phyloP scores from a whole-genome alignment of 345 rosid species.

The Syzygium aqueum region DNA sequence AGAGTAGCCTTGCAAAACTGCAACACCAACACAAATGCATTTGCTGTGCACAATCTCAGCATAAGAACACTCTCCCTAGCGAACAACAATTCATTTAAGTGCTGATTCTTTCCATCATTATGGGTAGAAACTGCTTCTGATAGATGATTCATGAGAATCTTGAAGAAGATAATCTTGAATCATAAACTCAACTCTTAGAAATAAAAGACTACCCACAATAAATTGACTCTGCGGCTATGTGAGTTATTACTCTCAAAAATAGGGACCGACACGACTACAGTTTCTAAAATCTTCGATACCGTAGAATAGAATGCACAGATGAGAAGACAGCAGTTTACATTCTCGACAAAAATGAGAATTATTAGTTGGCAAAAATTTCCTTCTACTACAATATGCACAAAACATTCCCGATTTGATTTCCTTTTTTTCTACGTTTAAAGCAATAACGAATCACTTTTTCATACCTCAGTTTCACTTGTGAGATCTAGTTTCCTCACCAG shows the following conservation, averaged over 20 bases:
- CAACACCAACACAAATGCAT: not conserved
- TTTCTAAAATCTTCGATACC: not conserved
- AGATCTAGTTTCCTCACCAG: slow-evolving; percentile 69
- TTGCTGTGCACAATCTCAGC: not conserved
- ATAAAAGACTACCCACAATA: not conserved
- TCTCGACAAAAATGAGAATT: not conserved
- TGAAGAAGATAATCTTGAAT: not conserved
- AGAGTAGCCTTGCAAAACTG: not conserved
- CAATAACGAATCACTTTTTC: slow-evolving; percentile 1
- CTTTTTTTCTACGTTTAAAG: not conserved
- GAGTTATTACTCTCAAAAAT: not conserved
- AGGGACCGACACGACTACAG: not conserved
- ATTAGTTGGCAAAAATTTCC: not conserved
- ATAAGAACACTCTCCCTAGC: not conserved
- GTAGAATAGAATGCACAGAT: not conserved
- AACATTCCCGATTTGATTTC: not conserved
- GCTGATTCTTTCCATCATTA: not conserved
- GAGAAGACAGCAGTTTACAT: not conserved
- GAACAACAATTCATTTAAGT: not conserved
- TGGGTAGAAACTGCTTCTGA: not conserved
- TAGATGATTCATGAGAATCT: not conserved
- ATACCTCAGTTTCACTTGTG: slow-evolving; percentile 60
- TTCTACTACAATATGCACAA: not conserved
- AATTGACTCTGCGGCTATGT: not conserved
- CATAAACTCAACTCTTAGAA: not conserved